Conservation (phyloP, 805 yeast genomes). For the Blastobotrys chiropterorum region DNA sequence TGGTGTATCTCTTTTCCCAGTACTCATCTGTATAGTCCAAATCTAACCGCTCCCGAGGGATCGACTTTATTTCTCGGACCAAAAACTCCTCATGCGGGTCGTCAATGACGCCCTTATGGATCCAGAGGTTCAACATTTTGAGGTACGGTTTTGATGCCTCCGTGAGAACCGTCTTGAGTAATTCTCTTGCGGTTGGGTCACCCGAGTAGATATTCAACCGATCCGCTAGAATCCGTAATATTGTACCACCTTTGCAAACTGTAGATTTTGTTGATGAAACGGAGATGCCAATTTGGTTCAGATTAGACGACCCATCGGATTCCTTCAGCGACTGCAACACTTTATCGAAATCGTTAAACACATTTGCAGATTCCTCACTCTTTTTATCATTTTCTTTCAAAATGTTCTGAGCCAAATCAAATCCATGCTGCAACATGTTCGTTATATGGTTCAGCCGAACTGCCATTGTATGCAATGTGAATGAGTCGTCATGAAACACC, state of each 20-base stretch:
- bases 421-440: constrained; percentile 46
- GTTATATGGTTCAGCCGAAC: constrained; percentile 38
- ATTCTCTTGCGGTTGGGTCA: constrained; percentile 48
- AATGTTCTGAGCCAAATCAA: constrained; percentile 49
- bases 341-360: constrained; percentile 36
- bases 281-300: constrained; percentile 9
- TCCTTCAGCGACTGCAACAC: constrained; percentile 38
- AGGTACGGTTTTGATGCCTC: constrained; percentile 59
- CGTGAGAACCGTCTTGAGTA: constrained; percentile 48
- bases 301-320: constrained; percentile 3
- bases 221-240: constrained; percentile 55
- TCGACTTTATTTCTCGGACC: constrained; percentile 39
- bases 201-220: constrained; percentile 57
- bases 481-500: constrained; percentile 42
- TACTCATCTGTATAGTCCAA: constrained; percentile 32
- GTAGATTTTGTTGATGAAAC: constrained; percentile 20
- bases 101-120: constrained; percentile 60
- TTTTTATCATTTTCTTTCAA: constrained; percentile 31
- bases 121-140: constrained; percentile 71
- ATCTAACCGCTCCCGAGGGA: constrained; percentile 22
- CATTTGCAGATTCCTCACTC: constrained; percentile 28
- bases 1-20: constrained; percentile 52
- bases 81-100: constrained; percentile 84
- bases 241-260: constrained; percentile 64
- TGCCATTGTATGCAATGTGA: constrained; percentile 56